These are phyloP conservation scores for Corynespora cassiicola DNA, from an alignment of 2,329 filamentous ascomycete species.

Conservation along the genomic window DNA sequence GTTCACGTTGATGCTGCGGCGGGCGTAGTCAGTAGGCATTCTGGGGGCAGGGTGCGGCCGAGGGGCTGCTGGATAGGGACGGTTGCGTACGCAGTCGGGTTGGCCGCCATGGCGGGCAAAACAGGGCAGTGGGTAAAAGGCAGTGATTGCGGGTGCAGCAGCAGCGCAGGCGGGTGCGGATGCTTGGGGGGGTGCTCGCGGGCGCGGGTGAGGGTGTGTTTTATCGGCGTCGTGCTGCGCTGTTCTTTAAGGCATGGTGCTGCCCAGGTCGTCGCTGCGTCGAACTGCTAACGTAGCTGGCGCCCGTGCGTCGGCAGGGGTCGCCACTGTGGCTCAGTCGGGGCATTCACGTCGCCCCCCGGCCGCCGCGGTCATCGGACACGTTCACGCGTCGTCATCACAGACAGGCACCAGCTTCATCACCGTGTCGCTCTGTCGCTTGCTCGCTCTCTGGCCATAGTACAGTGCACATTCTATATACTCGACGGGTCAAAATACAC, in stretches of 20 bases:
- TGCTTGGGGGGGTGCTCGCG: neutral
- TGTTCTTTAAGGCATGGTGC: no score
- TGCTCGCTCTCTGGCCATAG: no score
- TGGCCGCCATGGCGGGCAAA: constrained; percentile 47
- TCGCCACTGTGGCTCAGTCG: neutral
- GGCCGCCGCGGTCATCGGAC: constrained; percentile 33
- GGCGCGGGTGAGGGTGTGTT: neutral
- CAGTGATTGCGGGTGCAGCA: constrained; percentile 5
- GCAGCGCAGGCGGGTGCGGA: constrained; percentile 1
- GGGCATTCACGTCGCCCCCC: neutral
- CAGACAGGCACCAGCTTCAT: constrained; percentile 37
- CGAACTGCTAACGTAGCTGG: constrained; percentile 5
- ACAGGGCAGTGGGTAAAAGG: constrained; percentile 8
- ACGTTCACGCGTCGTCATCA: constrained; percentile 41
- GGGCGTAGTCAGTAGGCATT: constrained; percentile 34
- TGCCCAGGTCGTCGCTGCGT: no score
- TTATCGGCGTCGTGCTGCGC: no score
- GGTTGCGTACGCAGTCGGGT: constrained; percentile 47
- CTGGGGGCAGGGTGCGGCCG: constrained; percentile 8
- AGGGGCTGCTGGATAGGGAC: constrained; percentile 16
- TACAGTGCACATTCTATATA: constrained; percentile 37
- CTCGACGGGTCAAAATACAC: constrained; percentile 26
- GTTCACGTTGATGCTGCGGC: constrained; percentile 71
- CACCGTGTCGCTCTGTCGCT: no score
- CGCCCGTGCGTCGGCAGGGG: neutral